Conservation (phyloP, 192 early-diverging fungal species). For the Backusella mclennaniae region DNA sequence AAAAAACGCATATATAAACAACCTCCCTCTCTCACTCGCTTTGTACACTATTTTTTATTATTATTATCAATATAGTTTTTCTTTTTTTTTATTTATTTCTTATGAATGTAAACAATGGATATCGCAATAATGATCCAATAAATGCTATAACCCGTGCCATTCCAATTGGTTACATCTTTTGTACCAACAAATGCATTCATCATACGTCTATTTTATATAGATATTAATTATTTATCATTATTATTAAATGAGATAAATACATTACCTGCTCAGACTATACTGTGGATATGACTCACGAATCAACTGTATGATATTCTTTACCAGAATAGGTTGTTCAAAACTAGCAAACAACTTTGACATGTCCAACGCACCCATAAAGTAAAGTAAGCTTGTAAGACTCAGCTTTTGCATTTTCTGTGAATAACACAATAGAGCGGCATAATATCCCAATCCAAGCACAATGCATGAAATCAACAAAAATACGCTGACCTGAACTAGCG, state of each 20-base stretch:
- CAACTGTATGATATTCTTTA: neutral
- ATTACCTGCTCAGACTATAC: neutral
- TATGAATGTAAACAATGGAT: neutral
- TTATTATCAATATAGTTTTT: neutral
- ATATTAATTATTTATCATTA: too few species aligned
- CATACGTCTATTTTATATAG: neutral
- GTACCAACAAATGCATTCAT: neutral
- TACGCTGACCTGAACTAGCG: neutral
- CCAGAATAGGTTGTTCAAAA: neutral
- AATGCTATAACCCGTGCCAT: conserved; percentile 1
- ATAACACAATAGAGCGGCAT: neutral
- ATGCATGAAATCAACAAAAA: neutral
- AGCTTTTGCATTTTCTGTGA: neutral
- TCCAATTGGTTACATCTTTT: neutral
- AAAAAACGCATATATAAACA: neutral
- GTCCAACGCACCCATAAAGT: neutral
- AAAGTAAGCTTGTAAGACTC: neutral
- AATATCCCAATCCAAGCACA: neutral
- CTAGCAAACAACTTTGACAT: neutral
- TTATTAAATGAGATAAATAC: neutral
- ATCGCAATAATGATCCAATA: conserved; percentile 4
- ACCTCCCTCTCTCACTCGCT: neutral
- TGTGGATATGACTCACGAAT: neutral
- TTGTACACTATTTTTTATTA: neutral
- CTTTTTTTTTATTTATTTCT: neutral